phyloP scores from a whole-genome alignment of 1,284 basidiomycete genomes.

The Apiotrichum akiyoshidainum region DNA sequence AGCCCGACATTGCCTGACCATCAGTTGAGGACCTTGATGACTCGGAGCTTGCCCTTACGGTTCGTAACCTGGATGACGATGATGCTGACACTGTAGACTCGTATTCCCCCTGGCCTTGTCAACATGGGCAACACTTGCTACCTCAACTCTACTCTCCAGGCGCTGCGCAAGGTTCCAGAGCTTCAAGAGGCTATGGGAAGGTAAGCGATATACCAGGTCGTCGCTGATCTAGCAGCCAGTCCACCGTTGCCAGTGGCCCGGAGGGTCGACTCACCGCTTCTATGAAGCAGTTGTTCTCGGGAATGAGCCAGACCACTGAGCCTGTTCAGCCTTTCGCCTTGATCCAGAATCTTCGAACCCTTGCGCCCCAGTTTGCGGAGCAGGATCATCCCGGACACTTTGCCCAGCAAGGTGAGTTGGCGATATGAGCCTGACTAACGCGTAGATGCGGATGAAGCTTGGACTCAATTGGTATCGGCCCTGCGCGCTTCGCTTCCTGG shows the following conservation, averaged over 20 bases:
- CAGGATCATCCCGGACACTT: slow-evolving; percentile 60
- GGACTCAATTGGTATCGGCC: slow-evolving; percentile 75
- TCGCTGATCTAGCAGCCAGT: slow-evolving; percentile 9
- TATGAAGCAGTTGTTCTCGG: slow-evolving; percentile 68
- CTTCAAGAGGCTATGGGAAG: slow-evolving; percentile 65
- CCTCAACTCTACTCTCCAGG: slow-evolving; percentile 93
- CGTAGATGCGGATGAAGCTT: slow-evolving; percentile 92
- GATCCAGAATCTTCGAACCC: slow-evolving; percentile 66
- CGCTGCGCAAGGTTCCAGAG: slow-evolving; percentile 84
- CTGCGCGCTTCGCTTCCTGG: slow-evolving; percentile 63
- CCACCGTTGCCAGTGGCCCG: slow-evolving; percentile 34
- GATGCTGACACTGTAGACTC: slow-evolving; percentile 54
- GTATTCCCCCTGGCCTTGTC: slow-evolving; percentile 48
- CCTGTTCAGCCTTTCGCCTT: slow-evolving; percentile 73
- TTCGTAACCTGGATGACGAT: slow-evolving; percentile 49
- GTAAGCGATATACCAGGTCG: slow-evolving; percentile 50
- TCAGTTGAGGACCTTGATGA: slow-evolving; percentile 75
- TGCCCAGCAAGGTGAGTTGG: slow-evolving; percentile 74
- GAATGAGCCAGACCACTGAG: slow-evolving; percentile 73
- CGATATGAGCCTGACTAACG: background rate
- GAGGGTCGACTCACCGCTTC: slow-evolving; percentile 55
- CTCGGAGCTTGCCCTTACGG: slow-evolving; percentile 70
- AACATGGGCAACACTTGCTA: slow-evolving; percentile 57
- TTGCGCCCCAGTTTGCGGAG: slow-evolving; percentile 91
- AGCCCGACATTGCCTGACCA: slow-evolving; percentile 10